Evolutionary conservation across 441 rosid species (phyloP), one percentile per base, ranked within the genome.

Genomic region (Arabidopsis hybrid): DNA sequence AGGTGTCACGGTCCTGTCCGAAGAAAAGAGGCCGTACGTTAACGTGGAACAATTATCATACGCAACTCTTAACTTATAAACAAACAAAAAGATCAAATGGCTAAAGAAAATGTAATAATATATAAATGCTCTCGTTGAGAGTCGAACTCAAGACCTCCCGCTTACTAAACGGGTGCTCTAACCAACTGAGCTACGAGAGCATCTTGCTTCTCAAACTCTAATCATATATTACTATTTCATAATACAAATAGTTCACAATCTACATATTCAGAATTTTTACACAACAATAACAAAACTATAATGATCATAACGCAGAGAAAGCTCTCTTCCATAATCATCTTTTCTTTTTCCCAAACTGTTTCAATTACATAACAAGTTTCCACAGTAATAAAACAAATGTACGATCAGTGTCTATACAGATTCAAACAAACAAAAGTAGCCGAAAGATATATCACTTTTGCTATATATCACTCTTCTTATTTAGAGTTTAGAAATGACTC

Each of bases 141-240:
- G 89, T 90, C 52, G 91, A 89, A 91, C 98, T 91, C 96, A 95
- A 95, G 94, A 93, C 97, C 95, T 95, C 92, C 94, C 91, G 93
- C 94, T 93, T 93, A 93, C 96, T 91, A 89, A 89, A 87, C 97
- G 92, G 98, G 93, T 92, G 98, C 93, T 91, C 98, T 92, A 95
- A 91, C 96, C 95, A 87, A 84, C 97, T 89, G 92, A 88, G 98
- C 95, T 92, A 87, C 87, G 87, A 91, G 93, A 87, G 92, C 96
- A 13, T 0, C 3, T 35, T 26, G 43, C n/a, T n/a, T n/a, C n/a
- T n/a, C 4, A 3, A 26, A 26, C 4, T 26, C 29, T 3, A 26
- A 26, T 26, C 29, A n/a, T n/a, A 3, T 2, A 26, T 26, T 26
- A 2, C 2, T 26, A 26, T 3, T 26, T 26, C 29, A 26, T 0